Evolutionary conservation across 768 basidiomycete genomes (phyloP), one percentile per base, ranked within the genome.

Genomic region (Phylloporus sp.): DNA sequence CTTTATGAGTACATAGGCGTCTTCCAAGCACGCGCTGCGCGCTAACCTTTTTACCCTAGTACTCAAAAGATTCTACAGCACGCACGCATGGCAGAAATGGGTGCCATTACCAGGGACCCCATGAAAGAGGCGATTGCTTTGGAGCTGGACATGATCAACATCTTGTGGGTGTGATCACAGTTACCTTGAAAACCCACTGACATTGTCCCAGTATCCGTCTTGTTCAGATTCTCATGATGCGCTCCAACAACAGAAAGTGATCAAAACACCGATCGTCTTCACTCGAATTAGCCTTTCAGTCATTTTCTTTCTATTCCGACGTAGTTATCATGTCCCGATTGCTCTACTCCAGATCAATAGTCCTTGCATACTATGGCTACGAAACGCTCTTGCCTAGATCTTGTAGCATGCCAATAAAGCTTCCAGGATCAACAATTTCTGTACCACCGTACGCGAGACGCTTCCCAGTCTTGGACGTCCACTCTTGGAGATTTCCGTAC

Each of bases 401-500:
- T 42, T 80, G 81, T 55, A 98, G 65, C 23, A 85, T 73, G 26
- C 73, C 68, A 17, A 98, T 75, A 62, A 99, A 98, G 38, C 82
- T 81, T 61, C 78, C 81, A 6, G 96, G 96, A 57, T 91, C 87
- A 38, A 96, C 60, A 32, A 99, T 93, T 63, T 98, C 96, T 15
- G 95, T 98, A 17, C 90, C 90, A 15, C 96, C 96, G 64, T 99
- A 99, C 28, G 90, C 87, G 36, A 98, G 81, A 52, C 80, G 74
- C 67, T 91, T 90, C 13, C 89, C 90, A 6, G 82, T 80, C 68
- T 81, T 82, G 42, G 67, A 70, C 4, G 90, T 89, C 92, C 94
- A 96, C 67, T 98, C 95, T 65, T 87, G 82, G 49, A 99, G 68
- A 64, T 98, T 98, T 5, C 93, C 92, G 56, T 94, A 97, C 69